phyloP scores from a whole-genome alignment of 805 yeast species.

The Wickerhamomyces silvicola region DNA sequence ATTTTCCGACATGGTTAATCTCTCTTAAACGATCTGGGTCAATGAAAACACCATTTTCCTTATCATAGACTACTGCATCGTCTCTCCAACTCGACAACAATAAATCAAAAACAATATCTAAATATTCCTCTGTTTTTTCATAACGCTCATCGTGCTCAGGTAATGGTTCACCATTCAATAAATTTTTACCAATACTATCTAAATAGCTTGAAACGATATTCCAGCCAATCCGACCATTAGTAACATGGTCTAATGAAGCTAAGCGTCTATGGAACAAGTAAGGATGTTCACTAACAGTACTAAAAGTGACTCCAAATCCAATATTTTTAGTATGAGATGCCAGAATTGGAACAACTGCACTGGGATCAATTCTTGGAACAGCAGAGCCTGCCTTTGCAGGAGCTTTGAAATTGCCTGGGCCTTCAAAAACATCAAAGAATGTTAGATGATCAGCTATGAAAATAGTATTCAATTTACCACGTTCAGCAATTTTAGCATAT shows the following conservation, averaged over 20 bases:
- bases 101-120: conserved; percentile 31
- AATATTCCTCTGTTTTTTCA: conserved; percentile 31
- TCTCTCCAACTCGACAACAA: conserved; percentile 35
- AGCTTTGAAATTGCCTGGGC: conserved; percentile 25
- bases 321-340: conserved; percentile 34
- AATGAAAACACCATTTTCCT: conserved; percentile 21
- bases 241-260: conserved; percentile 35
- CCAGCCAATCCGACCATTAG: conserved; percentile 38
- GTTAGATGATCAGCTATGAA: conserved; percentile 34
- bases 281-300: conserved; percentile 36
- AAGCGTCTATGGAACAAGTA: conserved; percentile 33
- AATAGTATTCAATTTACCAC: conserved; percentile 28
- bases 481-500: conserved; percentile 27
- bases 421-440: conserved; percentile 30
- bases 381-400: conserved; percentile 20
- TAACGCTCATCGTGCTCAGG: conserved; percentile 36
- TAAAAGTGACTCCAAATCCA: conserved; percentile 32
- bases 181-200: conserved; percentile 33
- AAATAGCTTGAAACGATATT: conserved; percentile 35
- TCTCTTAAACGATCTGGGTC: conserved; percentile 30
- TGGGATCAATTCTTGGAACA: conserved; percentile 26
- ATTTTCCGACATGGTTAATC: conserved; percentile 31
- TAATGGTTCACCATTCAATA: conserved; percentile 27
- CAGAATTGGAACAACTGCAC: conserved; percentile 25
- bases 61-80: conserved; percentile 23